phyloP scores from a whole-genome alignment of 2,329 filamentous ascomycete species.

The Colletotrichum spaethianum region DNA sequence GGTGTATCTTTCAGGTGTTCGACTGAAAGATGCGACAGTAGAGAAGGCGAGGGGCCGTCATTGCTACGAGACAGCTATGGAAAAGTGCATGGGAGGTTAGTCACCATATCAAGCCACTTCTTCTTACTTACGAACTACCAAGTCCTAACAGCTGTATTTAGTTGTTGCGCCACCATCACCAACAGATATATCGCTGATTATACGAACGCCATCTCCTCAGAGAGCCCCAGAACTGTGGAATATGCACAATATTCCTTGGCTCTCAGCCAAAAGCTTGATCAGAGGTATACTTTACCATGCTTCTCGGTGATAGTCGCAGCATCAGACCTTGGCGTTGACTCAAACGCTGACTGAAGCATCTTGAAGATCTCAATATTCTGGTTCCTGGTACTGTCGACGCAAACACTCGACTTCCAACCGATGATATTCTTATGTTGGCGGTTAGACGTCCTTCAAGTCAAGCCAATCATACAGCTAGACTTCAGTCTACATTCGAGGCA shows the following conservation, averaged over 20 bases:
- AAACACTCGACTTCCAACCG: neutral
- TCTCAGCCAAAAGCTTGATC: neutral
- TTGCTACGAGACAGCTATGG: conserved; percentile 2
- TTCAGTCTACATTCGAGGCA: neutral
- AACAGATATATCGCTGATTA: neutral
- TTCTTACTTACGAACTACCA: neutral
- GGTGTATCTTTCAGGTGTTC: conserved; percentile 15
- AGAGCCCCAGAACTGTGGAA: neutral
- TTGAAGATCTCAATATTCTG: neutral
- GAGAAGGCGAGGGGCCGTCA: neutral
- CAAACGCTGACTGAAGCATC: neutral
- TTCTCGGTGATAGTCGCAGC: neutral
- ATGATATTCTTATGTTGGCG: neutral
- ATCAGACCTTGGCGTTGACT: neutral
- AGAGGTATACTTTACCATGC: neutral
- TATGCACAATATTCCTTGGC: neutral
- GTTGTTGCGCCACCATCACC: neutral
- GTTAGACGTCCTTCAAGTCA: neutral
- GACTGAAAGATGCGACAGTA: accelerated
- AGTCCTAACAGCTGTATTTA: neutral
- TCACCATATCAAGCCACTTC: too few relatives aligned
- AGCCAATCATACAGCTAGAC: neutral
- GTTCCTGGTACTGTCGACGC: neutral
- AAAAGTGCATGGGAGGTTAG: neutral
- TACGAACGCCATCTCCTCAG: neutral